Conservation (phyloP, 2,329 filamentous ascomycete species). For the Aspergillus sp. region DNA sequence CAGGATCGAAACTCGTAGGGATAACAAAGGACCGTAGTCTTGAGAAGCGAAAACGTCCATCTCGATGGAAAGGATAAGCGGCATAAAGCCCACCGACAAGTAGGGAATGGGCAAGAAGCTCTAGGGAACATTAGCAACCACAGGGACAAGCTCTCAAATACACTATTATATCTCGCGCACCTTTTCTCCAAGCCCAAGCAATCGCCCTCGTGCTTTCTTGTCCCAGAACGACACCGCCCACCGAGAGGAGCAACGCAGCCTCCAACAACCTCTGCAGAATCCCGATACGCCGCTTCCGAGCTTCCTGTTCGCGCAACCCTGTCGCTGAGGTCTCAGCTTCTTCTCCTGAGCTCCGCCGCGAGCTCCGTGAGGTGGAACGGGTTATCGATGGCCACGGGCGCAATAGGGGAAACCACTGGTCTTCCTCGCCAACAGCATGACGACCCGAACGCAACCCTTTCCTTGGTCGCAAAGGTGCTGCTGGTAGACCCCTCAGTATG, state of each 20-base stretch:
- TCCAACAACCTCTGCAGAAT: constrained; percentile 55
- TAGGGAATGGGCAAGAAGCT: constrained; percentile 37
- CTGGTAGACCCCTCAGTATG: constrained; percentile 79
- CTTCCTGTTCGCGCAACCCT: constrained; percentile 29
- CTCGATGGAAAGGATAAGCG: constrained; percentile 56
- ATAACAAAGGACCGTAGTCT: constrained; percentile 58
- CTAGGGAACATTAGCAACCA: constrained; percentile 27
- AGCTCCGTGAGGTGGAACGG: constrained; percentile 29
- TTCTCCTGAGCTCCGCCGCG: constrained; percentile 37
- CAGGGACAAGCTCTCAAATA: neutral
- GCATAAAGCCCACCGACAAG: constrained; percentile 37
- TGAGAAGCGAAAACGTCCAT: constrained; percentile 31
- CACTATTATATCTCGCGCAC: constrained; percentile 26
- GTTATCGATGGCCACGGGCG: constrained; percentile 37
- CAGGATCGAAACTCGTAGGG: constrained; percentile 82
- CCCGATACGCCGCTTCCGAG: constrained; percentile 42
- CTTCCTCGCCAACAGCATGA: constrained; percentile 27
- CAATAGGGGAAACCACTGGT: constrained; percentile 33
- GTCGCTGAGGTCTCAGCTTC: constrained; percentile 27
- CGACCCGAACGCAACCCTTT: constrained; percentile 69
- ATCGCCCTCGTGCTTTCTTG: constrained; percentile 33
- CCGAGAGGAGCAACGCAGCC: constrained; percentile 55
- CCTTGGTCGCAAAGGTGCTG: constrained; percentile 69
- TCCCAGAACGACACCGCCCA: constrained; percentile 50
- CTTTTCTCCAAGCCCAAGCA: constrained; percentile 42